These are phyloP conservation scores for Phytophthora tubulina DNA, from an alignment of 352 stramenopile genomes.

Conservation along the genomic window DNA sequence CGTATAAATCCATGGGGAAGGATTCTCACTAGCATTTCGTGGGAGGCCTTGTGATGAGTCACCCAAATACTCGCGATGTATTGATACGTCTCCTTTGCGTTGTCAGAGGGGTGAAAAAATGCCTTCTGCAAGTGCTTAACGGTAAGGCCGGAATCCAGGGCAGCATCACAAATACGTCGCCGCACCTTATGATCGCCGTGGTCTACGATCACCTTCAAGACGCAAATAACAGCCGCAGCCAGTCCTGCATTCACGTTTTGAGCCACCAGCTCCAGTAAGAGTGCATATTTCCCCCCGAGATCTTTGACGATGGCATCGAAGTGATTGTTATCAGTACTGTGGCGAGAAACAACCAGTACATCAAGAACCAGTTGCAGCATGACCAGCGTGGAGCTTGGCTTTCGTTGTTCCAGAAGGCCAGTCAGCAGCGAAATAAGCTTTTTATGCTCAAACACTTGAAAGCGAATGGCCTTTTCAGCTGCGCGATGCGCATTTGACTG, in stretches of 20 bases:
- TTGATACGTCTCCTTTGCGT: constrained; percentile 74
- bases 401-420: constrained; percentile 58
- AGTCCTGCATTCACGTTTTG: constrained; percentile 66
- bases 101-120: constrained; percentile 70
- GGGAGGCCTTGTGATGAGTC: constrained; percentile 77
- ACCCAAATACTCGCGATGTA: constrained; percentile 84
- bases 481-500: constrained; percentile 48
- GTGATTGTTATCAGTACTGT: constrained; percentile 80
- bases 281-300: constrained; percentile 56
- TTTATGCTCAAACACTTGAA: constrained; percentile 70
- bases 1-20: constrained; percentile 80
- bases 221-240: constrained; percentile 60
- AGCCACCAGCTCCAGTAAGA: constrained; percentile 62
- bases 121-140: constrained; percentile 69
- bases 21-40: constrained; percentile 70
- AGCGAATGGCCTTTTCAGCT: constrained; percentile 66
- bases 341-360: constrained; percentile 62
- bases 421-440: constrained; percentile 69
- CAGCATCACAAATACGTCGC: constrained; percentile 76
- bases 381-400: constrained; percentile 61
- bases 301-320: constrained; percentile 79
- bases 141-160: constrained; percentile 69
- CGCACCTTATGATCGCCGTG: constrained; percentile 67
- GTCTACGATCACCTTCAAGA: constrained; percentile 81
- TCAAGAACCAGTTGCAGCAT: constrained; percentile 75